Evolutionary conservation across 1,284 basidiomycete genomes (phyloP).

Genomic region (Cutaneotrichosporon sp.): DNA sequence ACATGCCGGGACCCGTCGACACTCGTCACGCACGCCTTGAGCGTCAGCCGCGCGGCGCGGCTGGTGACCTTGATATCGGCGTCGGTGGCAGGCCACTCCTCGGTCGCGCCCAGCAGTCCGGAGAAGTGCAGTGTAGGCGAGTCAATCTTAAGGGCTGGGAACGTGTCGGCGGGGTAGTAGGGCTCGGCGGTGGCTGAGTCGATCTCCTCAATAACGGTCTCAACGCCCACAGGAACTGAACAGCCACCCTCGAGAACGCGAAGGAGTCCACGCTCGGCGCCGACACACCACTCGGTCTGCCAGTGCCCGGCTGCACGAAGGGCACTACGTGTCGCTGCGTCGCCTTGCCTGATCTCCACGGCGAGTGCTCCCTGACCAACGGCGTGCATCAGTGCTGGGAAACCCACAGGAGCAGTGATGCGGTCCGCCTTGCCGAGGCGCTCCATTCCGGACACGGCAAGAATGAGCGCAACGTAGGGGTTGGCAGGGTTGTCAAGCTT

Average conservation of each 20-base stretch:
- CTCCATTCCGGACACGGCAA: slow-evolving; percentile 90
- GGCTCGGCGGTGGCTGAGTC: slow-evolving; percentile 1
- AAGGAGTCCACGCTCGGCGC: slow-evolving; percentile 81
- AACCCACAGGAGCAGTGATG: slow-evolving; percentile 68
- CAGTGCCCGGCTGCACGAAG: slow-evolving; percentile 67
- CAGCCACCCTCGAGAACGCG: slow-evolving; percentile 91
- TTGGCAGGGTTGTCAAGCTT: slow-evolving; percentile 81
- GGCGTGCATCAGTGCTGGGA: slow-evolving; percentile 77
- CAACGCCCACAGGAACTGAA: slow-evolving; percentile 91
- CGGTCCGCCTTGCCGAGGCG: slow-evolving; percentile 73
- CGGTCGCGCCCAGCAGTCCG: slow-evolving; percentile 35
- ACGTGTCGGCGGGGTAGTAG: slow-evolving; percentile 19
- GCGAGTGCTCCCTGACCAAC: slow-evolving; percentile 92
- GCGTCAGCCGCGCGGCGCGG: slow-evolving; percentile 52
- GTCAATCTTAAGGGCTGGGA: slow-evolving; percentile 16
- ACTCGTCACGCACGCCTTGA: slow-evolving; percentile 75
- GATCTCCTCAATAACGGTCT: slow-evolving; percentile 51
- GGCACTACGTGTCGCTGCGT: slow-evolving; percentile 59
- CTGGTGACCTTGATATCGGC: slow-evolving; percentile 22
- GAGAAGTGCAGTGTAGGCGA: slow-evolving; percentile 44
- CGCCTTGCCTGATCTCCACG: slow-evolving; percentile 76
- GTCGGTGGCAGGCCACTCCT: slow-evolving; percentile 4
- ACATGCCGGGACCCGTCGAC: slow-evolving; percentile 68
- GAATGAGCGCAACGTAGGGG: slow-evolving; percentile 83
- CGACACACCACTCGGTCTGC: slow-evolving; percentile 67